Conservation (phyloP, 805 yeast species). For the Danielia reshetovae region DNA sequence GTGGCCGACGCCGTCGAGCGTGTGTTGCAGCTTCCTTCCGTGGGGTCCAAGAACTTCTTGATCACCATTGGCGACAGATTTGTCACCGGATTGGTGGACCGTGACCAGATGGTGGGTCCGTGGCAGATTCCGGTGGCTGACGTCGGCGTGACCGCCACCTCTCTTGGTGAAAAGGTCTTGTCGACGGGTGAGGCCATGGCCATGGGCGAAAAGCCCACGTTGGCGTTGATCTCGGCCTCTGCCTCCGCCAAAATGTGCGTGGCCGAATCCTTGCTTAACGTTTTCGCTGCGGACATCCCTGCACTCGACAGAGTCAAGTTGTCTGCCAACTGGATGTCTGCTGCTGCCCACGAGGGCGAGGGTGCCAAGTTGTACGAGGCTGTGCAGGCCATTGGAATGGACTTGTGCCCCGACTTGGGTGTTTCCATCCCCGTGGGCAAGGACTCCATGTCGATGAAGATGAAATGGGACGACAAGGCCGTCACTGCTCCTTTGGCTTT, state of each 20-base stretch:
- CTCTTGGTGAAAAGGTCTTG: constrained; percentile 69
- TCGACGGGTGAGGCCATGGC: constrained; percentile 95
- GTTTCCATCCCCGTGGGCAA: constrained; percentile 96
- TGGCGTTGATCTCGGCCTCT: constrained; percentile 82
- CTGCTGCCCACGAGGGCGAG: constrained; percentile 92
- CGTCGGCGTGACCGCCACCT: constrained; percentile 92
- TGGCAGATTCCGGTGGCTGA: constrained; percentile 99
- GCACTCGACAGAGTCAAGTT: constrained; percentile 71
- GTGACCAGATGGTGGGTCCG: constrained; percentile 99
- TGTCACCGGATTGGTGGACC: constrained; percentile 94
- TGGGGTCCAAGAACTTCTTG: constrained; percentile 90
- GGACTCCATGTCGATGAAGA: constrained; percentile 99
- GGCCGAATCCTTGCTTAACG: constrained; percentile 87
- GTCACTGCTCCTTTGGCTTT: constrained; percentile 95
- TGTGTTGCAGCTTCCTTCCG: constrained; percentile 86
- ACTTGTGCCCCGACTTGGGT: constrained; percentile 89
- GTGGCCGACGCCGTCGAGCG: constrained; percentile 69
- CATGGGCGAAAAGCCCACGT: constrained; percentile 92
- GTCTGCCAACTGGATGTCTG: constrained; percentile 99
- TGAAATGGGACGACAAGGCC: constrained; percentile 92
- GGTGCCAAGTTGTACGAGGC: constrained; percentile 95
- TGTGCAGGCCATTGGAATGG: constrained; percentile 92
- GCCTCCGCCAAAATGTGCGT: constrained; percentile 95
- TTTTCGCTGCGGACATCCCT: constrained; percentile 85
- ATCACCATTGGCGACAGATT: constrained; percentile 98